A percentile compares a stretch with the other conserved stretches of the same genome.
Evolutionary conservation across 345 rosid genomes (phyloP).

Genomic region (Draba incana): DNA sequence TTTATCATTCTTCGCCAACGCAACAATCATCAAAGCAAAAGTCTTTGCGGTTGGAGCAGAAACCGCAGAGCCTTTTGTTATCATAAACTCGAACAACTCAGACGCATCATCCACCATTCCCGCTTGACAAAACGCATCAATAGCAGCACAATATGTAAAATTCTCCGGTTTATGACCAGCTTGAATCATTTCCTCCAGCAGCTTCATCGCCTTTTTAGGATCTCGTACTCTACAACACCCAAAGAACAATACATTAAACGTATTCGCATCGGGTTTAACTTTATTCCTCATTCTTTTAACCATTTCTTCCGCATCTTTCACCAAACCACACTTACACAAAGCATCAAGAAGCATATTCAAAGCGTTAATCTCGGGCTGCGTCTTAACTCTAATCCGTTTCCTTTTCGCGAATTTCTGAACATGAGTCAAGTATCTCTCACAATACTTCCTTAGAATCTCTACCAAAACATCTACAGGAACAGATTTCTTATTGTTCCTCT

Average conservation of each 20-base stretch:
- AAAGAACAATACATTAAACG: slow-evolving; percentile 76
- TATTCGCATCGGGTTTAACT: slow-evolving; percentile 68
- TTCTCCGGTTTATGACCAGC: slow-evolving; percentile 77
- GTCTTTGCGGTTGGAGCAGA: slow-evolving; percentile 93
- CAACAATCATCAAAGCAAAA: slow-evolving; percentile 71
- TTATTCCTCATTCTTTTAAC: slow-evolving; percentile 57
- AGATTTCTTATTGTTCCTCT: slow-evolving; percentile 54
- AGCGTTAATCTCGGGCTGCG: slow-evolving; percentile 85
- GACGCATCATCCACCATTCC: slow-evolving; percentile 83
- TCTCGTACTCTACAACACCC: slow-evolving; percentile 93
- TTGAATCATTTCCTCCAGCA: slow-evolving; percentile 82
- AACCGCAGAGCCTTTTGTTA: slow-evolving; percentile 70
- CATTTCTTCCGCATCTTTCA: slow-evolving; percentile 67
- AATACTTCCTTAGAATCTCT: slow-evolving; percentile 60
- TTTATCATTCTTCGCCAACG: slow-evolving; percentile 62
- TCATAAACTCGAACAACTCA: slow-evolving; percentile 82
- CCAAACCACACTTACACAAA: slow-evolving; percentile 80
- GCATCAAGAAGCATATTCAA: slow-evolving; percentile 83
- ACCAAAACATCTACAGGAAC: slow-evolving; percentile 67
- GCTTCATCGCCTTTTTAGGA: slow-evolving; percentile 65
- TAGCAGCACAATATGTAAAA: slow-evolving; percentile 85
- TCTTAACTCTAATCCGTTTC: slow-evolving; percentile 87
- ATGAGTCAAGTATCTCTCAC: slow-evolving; percentile 77
- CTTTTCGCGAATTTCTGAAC: slow-evolving; percentile 85
- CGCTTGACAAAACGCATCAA: slow-evolving; percentile 77